Conservation (phyloP, 2,329 filamentous ascomycete species). For the Diplodia seriata region DNA sequence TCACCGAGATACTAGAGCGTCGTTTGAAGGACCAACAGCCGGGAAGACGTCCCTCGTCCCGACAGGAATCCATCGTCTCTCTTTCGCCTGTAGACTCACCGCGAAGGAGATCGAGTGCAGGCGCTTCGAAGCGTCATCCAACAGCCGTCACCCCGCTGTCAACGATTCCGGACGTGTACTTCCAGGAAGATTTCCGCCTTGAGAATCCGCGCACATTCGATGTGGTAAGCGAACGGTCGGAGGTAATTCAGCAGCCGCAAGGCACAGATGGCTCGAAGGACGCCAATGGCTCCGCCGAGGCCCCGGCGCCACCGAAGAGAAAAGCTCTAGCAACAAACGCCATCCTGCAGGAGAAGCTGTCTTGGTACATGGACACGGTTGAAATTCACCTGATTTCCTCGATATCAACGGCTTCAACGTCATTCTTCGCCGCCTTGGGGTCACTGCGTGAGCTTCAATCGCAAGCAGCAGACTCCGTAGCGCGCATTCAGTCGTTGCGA, state of each 20-base stretch:
- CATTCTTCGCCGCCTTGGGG: constrained; percentile 93
- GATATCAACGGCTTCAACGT: constrained; percentile 93
- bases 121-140: constrained; percentile 61
- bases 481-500: constrained; percentile 80
- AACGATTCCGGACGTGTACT: constrained; percentile 91
- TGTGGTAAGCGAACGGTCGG: constrained; percentile 92
- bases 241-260: constrained; percentile 78
- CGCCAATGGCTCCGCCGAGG: constrained; percentile 64
- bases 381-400: constrained; percentile 96
- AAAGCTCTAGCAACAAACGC: constrained; percentile 95
- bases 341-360: constrained; percentile 95
- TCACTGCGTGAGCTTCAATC: constrained; percentile 89
- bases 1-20: constrained; percentile 56
- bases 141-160: constrained; percentile 85
- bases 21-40: constrained; percentile 46
- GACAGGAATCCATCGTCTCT: constrained; percentile 51
- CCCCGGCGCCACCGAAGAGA: constrained; percentile 64
- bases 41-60: constrained; percentile 45
- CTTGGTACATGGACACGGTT: constrained; percentile 99
- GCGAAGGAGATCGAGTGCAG: constrained; percentile 60
- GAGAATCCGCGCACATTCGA: constrained; percentile 97
- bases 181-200: constrained; percentile 91
- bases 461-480: constrained; percentile 89
- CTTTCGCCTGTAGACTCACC: constrained; percentile 56
- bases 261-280: constrained; percentile 59